A percentile compares a stretch with the other conserved stretches of the same genome.
Evolutionary conservation across 208 protist species (phyloP).

Genomic region (Leishmania martiniquensis): DNA sequence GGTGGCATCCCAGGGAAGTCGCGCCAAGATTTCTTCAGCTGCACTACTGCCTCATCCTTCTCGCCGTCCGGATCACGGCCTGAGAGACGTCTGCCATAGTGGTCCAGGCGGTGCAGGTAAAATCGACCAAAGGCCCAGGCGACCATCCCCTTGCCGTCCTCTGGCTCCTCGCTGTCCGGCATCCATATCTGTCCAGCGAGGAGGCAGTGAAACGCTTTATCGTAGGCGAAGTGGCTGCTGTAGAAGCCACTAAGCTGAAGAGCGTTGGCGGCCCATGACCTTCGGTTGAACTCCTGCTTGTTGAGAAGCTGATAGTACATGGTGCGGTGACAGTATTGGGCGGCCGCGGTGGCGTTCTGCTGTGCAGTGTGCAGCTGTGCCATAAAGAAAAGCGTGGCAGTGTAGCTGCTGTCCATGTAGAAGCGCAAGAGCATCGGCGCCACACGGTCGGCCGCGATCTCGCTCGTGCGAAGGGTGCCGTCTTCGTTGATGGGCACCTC

Average conservation of each 20-base stretch:
- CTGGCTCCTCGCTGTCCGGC: slow-evolving; percentile 49
- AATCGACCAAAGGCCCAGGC: slow-evolving; percentile 80
- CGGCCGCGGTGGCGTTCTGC: slow-evolving; percentile 50
- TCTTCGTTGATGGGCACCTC: slow-evolving; percentile 51
- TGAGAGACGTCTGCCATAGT: slow-evolving; percentile 50
- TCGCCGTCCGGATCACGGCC: slow-evolving; percentile 7
- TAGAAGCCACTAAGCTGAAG: slow-evolving; percentile 87
- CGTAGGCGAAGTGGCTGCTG: slow-evolving; percentile 65
- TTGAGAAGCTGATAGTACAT: slow-evolving; percentile 83
- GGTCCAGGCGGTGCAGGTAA: slow-evolving; percentile 66
- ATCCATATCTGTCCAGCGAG: slow-evolving; percentile 79
- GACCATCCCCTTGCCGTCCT: slow-evolving; percentile 64
- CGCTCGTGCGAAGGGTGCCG: slow-evolving; percentile 40
- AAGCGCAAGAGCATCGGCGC: slow-evolving; percentile 39
- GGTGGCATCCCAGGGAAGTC: slow-evolving; percentile 68
- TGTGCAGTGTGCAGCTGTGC: slow-evolving; percentile 76
- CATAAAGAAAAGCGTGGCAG: slow-evolving; percentile 85
- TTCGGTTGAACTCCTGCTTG: slow-evolving; percentile 75
- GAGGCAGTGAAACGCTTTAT: slow-evolving; percentile 85
- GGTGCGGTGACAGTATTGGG: slow-evolving; percentile 86
- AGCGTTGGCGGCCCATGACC: slow-evolving; percentile 86
- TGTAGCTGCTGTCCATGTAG: slow-evolving; percentile 82
- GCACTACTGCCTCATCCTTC: slow-evolving; percentile 17
- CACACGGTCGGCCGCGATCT: slow-evolving; percentile 14
- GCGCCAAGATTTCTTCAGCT: slow-evolving; percentile 53